Evolutionary conservation across 805 yeast genomes (phyloP), one percentile per base, ranked within the genome.

Genomic region (Maudiozyma bulderi): DNA sequence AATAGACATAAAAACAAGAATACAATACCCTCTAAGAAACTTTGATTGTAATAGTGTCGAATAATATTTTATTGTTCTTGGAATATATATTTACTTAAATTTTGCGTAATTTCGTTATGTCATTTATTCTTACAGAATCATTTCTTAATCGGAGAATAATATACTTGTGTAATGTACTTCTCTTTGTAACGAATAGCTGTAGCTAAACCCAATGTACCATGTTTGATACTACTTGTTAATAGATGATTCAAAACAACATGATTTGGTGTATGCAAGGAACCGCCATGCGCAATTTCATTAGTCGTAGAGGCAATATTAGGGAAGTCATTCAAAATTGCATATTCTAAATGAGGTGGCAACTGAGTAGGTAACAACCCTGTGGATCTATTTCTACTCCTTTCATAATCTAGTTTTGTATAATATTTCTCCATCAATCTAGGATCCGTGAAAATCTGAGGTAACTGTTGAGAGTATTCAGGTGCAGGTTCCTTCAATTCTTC

Each of bases 171-270:
- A 29, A 84, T 91, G 64, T 89, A 89, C 68, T 84, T 88, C 49
- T 90, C 75, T 64, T 84, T 82, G 70, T 90, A 90, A 61, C 97
- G 75, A 41, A 86, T 89, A 14, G 88, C 86, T 40, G 88, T 80
- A 3, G 96, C 96, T 45, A 90, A 96, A 3, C 96, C 95, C 50
- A 90, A 73, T 0, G 95, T 90, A 64, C 87, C 87, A 61, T 90
- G 95, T 60, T 88, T 88, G 60, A 90, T 89, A 54, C 91, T 83
- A 6, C 96, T 88, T 7, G 97, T 90, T n/a, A 96, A 95, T 66
- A 90, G 71, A 66, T 90, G 97, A 62, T 90, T 89, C 57, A 90
- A 71, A 14, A 90, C 95, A 50, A 90, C 97, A 64, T 90, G 96
- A 62, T 89, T 87, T 8, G 97, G 97, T 49, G 88, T 87, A 8